Evolutionary conservation across 257 asterid species (phyloP).

Genomic region (Fraxinus excelsior): DNA sequence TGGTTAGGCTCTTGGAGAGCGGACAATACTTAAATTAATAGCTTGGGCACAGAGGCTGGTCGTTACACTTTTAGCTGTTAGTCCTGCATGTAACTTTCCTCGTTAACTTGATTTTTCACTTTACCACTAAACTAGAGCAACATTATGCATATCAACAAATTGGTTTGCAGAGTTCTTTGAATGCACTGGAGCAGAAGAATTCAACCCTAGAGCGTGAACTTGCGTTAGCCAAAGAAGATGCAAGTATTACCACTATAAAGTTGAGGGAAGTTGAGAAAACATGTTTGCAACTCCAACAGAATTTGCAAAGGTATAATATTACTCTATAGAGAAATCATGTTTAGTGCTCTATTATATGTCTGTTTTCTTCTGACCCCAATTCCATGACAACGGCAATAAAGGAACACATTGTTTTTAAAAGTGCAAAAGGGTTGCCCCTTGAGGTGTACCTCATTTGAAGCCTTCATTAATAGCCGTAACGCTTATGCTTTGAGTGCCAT

Average conservation of each 20-base stretch:
- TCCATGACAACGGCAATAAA: neutral
- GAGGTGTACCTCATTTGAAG: neutral
- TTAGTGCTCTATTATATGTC: neutral
- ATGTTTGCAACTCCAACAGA: slow-evolving; percentile 67
- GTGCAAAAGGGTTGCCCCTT: neutral
- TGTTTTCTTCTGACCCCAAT: neutral
- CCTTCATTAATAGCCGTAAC: neutral
- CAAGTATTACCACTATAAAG: slow-evolving; percentile 54
- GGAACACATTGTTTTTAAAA: neutral
- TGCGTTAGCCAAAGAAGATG: slow-evolving; percentile 66
- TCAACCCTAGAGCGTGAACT: slow-evolving; percentile 70
- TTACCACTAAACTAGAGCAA: slow-evolving; percentile 1
- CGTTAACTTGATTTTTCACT: slow-evolving; percentile 3
- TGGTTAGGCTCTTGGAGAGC: too few relatives aligned
- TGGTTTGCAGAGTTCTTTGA: slow-evolving; percentile 63
- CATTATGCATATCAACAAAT: slow-evolving; percentile 19
- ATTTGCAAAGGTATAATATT: slow-evolving; percentile 59
- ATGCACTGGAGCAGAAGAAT: slow-evolving; percentile 64
- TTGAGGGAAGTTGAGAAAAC: slow-evolving; percentile 75
- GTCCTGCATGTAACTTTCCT: slow-evolving; percentile 5
- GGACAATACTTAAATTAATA: too few relatives aligned
- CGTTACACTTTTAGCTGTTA: neutral
- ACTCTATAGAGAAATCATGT: neutral
- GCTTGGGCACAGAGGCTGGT: too few relatives aligned
- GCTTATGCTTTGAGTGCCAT: neutral